These are phyloP conservation scores for Alternaria brassicicola DNA, from an alignment of 2,329 filamentous ascomycete species.

Conservation along the genomic window DNA sequence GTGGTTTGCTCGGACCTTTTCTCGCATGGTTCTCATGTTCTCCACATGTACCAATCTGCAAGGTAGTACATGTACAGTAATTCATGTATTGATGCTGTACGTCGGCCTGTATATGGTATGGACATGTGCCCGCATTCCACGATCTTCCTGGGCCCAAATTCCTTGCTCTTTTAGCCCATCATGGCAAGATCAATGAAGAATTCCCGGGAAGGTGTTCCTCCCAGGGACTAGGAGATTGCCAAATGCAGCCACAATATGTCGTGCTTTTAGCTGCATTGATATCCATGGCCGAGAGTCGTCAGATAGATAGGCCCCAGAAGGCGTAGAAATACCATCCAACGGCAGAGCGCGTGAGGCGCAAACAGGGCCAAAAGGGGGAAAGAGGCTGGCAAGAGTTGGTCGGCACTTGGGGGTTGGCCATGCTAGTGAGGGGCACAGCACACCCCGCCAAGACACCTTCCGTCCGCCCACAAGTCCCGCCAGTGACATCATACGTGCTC, in stretches of 20 bases:
- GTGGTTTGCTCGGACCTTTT: neutral
- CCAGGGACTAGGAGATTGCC: conserved; percentile 2
- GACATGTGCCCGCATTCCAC: neutral
- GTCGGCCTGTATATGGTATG: neutral
- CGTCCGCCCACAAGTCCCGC: conserved; percentile 5
- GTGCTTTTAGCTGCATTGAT: conserved; percentile 16
- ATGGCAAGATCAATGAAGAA: neutral
- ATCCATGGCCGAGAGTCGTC: neutral
- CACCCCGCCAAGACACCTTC: conserved; percentile 4
- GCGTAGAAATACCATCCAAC: conserved; percentile 4
- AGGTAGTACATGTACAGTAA: neutral
- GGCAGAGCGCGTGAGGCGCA: conserved; percentile 3
- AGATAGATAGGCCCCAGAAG: neutral
- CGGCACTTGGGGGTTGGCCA: conserved; percentile 18
- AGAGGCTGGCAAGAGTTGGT: conserved; percentile 17
- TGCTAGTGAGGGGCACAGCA: conserved; percentile 21
- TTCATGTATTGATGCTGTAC: neutral
- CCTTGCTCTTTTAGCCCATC: neutral
- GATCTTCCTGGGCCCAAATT: neutral
- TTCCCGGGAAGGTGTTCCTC: neutral
- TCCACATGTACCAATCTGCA: neutral
- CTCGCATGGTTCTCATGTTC: neutral
- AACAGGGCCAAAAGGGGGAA: conserved; percentile 3
- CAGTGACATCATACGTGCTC: conserved; percentile 19
- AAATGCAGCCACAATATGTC: conserved; percentile 26